These are phyloP conservation scores for Solanum medicagineum DNA, from an alignment of 257 asterid genomes.

Conservation along the genomic window DNA sequence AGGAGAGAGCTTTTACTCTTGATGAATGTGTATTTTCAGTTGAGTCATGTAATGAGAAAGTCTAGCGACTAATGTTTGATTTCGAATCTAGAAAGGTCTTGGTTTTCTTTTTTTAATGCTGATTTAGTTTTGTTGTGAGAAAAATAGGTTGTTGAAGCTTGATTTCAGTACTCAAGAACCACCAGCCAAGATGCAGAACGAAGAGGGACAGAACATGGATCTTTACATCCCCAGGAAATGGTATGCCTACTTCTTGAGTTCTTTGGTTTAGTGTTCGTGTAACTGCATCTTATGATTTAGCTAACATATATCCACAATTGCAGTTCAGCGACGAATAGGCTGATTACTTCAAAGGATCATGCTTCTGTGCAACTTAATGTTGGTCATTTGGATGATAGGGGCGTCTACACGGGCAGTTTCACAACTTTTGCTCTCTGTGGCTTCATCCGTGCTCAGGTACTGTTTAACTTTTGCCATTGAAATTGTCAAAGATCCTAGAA, in stretches of 20 bases:
- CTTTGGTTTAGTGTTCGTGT: background rate
- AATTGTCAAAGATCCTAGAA: background rate
- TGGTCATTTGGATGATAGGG: conserved; percentile 73
- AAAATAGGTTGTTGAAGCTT: background rate
- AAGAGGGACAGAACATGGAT: conserved; percentile 62
- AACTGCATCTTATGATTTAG: background rate
- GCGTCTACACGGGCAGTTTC: conserved; percentile 46
- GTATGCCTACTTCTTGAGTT: background rate
- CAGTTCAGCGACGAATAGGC: conserved; percentile 86
- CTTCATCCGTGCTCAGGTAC: conserved; percentile 75
- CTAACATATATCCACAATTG: background rate
- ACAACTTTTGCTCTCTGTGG: conserved; percentile 90
- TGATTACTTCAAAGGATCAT: conserved; percentile 87
- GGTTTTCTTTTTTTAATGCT: background rate
- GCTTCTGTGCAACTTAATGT: conserved; percentile 79
- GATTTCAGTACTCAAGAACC: background rate
- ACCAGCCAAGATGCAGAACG: conserved; percentile 54
- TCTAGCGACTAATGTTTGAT: background rate
- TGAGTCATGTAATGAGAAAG: background rate
- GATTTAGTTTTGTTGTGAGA: background rate
- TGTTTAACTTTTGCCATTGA: background rate
- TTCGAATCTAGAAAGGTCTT: background rate
- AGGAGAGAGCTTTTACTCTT: background rate
- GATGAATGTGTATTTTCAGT: background rate
- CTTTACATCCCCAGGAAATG: conserved; percentile 65